Base-by-base conservation (phyloP, 148 eudicot species). In the Diospyros kaki region DNA sequence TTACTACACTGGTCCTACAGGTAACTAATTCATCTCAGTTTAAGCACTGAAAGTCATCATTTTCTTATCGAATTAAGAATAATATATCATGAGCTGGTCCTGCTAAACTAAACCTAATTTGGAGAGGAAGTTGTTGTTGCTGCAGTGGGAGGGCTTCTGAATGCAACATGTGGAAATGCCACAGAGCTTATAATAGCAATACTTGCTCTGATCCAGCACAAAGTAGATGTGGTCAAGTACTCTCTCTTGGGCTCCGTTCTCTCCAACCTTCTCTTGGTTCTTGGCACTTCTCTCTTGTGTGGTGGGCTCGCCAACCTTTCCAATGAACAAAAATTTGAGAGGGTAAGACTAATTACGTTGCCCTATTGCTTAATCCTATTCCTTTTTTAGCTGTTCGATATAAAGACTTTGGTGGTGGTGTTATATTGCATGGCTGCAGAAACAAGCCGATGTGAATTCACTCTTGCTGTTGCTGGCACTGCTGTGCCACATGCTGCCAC, bases 141-240 rank as follows among this genome's bases (percentile, higher is more conserved):
- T 69, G 72, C 91, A 94, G 98, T 90, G 79, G 98, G 98, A 75
- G 97, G 98, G 66, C 93, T 94, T 18, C 76, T 94, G 66, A 94
- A 94, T 76, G 98, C 98, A 52, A 94, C 98, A 48, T 94, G 98
- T 70, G 98, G 98, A 58, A 94, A 94, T 89, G 98, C 86, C 2
- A 89, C 98, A 39, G 98, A 94, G 84, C 87, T 94, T 9, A 92
- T 94, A 78, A 94, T 94, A 84, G 96, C 98, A 60, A 85, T 92
- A 64, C 68, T 90, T 9, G 98, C 98, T 48, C 83, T 94, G 2
- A 52, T 79, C 39, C 79, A 92, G 28, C 71, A 83, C 73, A 94
- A 94, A 77, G 87, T 94, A 38, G 89, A 77, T 50, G 89, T 94
- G 43, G 93, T 94, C 28, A 94, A 94, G 78, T 92, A 90, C 76